These are phyloP conservation scores for Blastobotrys ciferrii DNA, from an alignment of 1,139 yeast genomes.

Conservation along the genomic window DNA sequence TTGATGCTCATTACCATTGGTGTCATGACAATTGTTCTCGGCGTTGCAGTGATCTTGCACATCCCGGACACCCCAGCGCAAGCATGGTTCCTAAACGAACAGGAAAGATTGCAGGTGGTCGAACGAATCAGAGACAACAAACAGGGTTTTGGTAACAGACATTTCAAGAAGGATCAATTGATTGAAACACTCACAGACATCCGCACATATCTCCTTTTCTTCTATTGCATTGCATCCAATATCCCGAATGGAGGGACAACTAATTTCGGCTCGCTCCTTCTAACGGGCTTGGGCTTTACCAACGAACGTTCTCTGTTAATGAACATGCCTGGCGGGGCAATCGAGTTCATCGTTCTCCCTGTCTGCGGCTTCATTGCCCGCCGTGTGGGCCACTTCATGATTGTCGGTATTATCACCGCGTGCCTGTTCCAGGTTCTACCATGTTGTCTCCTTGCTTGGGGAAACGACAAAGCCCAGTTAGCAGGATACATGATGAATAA, in stretches of 20 bases:
- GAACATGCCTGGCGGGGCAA: conserved; percentile 42
- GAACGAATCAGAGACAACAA: conserved; percentile 47
- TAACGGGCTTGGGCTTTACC: conserved; percentile 42
- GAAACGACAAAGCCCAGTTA: conserved; percentile 38
- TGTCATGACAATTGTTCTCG: conserved; percentile 51
- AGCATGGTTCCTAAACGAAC: conserved; percentile 51
- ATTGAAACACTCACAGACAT: conserved; percentile 42
- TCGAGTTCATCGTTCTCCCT: conserved; percentile 35
- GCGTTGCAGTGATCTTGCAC: conserved; percentile 41
- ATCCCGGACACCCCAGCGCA: conserved; percentile 54
- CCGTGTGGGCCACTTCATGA: conserved; percentile 37
- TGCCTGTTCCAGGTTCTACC: conserved; percentile 37
- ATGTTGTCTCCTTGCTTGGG: conserved; percentile 47
- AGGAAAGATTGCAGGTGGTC: conserved; percentile 51
- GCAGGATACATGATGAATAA: conserved; percentile 42
- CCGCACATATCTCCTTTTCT: conserved; percentile 50
- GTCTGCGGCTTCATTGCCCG: conserved; percentile 29
- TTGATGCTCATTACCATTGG: conserved; percentile 62
- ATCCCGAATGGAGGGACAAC: conserved; percentile 56
- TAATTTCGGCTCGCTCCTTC: conserved; percentile 44
- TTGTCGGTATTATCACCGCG: conserved; percentile 41
- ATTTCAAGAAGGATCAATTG: conserved; percentile 54
- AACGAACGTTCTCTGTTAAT: conserved; percentile 42
- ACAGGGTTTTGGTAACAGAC: conserved; percentile 55
- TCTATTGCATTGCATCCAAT: conserved; percentile 43